A percentile compares a stretch with the other conserved stretches of the same genome.
Conservation (phyloP, 345 rosid species). For the Eucalyptus tenuipes region DNA sequence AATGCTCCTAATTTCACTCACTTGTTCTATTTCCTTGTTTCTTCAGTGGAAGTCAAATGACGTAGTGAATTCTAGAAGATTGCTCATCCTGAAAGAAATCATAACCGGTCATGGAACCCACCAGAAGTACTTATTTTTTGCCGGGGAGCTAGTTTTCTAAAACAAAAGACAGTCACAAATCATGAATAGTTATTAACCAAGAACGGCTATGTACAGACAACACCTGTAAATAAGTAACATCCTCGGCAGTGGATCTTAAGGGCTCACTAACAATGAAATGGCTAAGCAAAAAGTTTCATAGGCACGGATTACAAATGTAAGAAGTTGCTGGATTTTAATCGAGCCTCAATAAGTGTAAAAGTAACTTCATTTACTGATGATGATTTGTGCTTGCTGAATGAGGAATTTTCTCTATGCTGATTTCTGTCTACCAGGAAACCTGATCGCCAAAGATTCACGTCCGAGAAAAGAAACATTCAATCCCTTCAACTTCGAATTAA, state of each 20-base stretch:
- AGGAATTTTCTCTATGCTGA: constrained; percentile 2
- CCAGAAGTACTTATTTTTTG: background rate
- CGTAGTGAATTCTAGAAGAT: background rate
- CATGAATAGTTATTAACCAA: background rate
- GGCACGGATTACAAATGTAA: background rate
- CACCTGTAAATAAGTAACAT: background rate
- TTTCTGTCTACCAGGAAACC: constrained; percentile 15
- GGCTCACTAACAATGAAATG: background rate
- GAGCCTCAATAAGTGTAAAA: background rate
- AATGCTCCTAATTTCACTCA: background rate
- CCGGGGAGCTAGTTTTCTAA: background rate
- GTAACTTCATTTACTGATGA: constrained; percentile 13
- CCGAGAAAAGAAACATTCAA: background rate
- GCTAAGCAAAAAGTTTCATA: background rate
- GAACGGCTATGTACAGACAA: background rate
- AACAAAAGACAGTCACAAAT: background rate
- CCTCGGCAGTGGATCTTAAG: background rate
- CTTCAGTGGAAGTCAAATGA: background rate
- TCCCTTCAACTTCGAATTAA: background rate
- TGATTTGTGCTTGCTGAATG: constrained; percentile 7
- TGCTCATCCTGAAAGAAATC: background rate
- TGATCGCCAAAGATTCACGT: background rate
- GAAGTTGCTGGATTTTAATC: background rate
- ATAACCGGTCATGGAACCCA: background rate
- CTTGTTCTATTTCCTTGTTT: background rate